Conservation (phyloP, 2,329 filamentous ascomycete genomes). For the Aspergillus quadrilineatus region DNA sequence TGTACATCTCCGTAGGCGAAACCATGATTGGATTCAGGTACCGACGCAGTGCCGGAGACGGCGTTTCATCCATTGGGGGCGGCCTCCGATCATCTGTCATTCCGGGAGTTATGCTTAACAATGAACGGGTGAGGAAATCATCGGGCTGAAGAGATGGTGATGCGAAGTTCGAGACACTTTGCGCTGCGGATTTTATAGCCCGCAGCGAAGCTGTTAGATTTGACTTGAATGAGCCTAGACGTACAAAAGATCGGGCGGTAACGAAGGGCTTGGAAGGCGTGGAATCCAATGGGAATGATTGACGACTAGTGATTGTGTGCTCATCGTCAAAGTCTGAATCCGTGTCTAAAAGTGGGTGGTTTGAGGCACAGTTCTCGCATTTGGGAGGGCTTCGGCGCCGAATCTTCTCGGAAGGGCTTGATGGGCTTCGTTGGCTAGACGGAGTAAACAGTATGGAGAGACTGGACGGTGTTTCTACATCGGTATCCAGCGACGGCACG, state of each 20-base stretch:
- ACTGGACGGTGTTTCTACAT: conserved; percentile 50
- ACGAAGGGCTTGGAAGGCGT: conserved; percentile 22
- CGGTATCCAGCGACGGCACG: conserved; percentile 53
- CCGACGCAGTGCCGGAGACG: conserved; percentile 57
- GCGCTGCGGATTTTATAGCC: conserved; percentile 61
- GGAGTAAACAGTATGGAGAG: conserved; percentile 46
- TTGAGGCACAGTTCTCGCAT: conserved; percentile 55
- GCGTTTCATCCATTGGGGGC: conserved; percentile 52
- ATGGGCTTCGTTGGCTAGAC: conserved; percentile 34
- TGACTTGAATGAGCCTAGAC: conserved; percentile 56
- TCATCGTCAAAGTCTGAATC: conserved; percentile 26
- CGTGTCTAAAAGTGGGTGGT: conserved; percentile 57
- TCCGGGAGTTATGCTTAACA: conserved; percentile 56
- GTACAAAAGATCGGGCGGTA: conserved; percentile 38
- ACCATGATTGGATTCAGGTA: conserved; percentile 59
- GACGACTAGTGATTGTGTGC: conserved; percentile 5
- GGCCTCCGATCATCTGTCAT: conserved; percentile 63
- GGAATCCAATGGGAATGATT: conserved; percentile 14
- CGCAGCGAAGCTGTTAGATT: conserved; percentile 63
- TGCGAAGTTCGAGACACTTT: conserved; percentile 60
- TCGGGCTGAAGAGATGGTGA: conserved; percentile 54
- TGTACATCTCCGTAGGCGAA: conserved; percentile 47
- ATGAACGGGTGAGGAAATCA: conserved; percentile 59
- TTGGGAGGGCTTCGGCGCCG: conserved; percentile 51
- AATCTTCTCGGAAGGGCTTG: conserved; percentile 36